phyloP scores from a whole-genome alignment of 495 filamentous ascomycete genomes.

The Pseudevernia furfuracea region DNA sequence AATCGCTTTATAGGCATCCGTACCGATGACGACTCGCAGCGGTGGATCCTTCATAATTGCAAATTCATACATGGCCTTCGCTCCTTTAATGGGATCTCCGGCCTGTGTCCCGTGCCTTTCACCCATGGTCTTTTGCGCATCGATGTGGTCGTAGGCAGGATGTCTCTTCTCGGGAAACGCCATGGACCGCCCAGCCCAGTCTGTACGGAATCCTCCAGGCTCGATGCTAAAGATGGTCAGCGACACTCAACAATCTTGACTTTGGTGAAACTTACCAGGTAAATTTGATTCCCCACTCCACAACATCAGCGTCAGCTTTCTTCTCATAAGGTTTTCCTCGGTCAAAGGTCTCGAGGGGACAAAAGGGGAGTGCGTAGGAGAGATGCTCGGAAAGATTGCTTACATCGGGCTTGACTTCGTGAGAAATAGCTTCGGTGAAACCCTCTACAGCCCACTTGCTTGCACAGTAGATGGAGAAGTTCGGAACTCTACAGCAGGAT shows the following conservation, averaged over 20 bases:
- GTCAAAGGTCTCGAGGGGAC: neutral
- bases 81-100: constrained; percentile 40
- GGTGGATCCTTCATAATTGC: constrained; percentile 42
- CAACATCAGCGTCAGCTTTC: neutral
- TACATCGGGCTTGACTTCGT: constrained; percentile 35
- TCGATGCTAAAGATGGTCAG: constrained; percentile 16
- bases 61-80: constrained; percentile 41
- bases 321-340: neutral
- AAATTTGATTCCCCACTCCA: constrained; percentile 36
- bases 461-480: constrained; percentile 35
- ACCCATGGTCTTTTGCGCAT: constrained; percentile 33
- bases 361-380: neutral
- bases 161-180: constrained; percentile 34
- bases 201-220: constrained; percentile 26
- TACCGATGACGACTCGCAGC: constrained; percentile 37
- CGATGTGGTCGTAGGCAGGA: constrained; percentile 39
- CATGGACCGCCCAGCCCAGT: constrained; percentile 28
- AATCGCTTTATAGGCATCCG: constrained; percentile 37
- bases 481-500: constrained; percentile 26
- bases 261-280: constrained; percentile 1
- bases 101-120: constrained; percentile 35
- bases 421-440: constrained; percentile 38
- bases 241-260: neutral
- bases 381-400: neutral
- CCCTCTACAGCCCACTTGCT: constrained; percentile 37